These are phyloP conservation scores for Pelagophyceae sp. DNA, from an alignment of 352 stramenopile genomes.

Conservation along the genomic window DNA sequence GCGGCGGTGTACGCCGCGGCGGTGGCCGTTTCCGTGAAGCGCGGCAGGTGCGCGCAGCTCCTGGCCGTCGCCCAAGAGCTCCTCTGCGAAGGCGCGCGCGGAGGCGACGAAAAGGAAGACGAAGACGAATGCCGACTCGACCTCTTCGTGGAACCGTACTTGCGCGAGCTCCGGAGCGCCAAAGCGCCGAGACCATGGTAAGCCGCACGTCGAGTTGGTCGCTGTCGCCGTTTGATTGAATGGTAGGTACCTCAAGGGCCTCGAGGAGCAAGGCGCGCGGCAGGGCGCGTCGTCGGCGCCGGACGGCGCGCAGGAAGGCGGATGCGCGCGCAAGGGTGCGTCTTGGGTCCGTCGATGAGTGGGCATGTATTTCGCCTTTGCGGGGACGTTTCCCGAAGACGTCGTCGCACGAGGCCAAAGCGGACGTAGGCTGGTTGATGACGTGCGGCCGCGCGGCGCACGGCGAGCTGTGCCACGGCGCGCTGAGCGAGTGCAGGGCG, in stretches of 20 bases:
- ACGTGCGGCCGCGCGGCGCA: conserved; percentile 23
- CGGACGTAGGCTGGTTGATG: not conserved
- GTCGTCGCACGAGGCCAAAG: not conserved
- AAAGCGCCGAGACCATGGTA: not conserved
- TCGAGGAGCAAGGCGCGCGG: no score
- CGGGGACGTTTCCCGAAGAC: not conserved
- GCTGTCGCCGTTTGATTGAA: no score
- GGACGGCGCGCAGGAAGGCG: no score
- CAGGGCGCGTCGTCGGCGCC: no score
- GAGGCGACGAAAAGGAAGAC: not conserved
- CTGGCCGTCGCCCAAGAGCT: not conserved
- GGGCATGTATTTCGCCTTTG: not conserved
- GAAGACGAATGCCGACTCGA: not conserved
- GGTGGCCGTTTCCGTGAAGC: not conserved
- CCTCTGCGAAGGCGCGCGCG: not conserved
- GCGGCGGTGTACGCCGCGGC: not conserved
- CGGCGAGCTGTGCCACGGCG: conserved; percentile 20
- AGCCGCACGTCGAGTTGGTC: not conserved
- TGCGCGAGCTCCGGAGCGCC: not conserved
- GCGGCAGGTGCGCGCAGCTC: not conserved
- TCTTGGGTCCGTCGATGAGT: no score
- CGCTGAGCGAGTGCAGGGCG: not conserved
- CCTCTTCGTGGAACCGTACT: not conserved
- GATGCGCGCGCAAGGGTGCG: no score
- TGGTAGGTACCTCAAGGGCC: no score